phyloP scores from a whole-genome alignment of 2,329 filamentous ascomycete genomes.

The Pseudogymnoascus sp. region DNA sequence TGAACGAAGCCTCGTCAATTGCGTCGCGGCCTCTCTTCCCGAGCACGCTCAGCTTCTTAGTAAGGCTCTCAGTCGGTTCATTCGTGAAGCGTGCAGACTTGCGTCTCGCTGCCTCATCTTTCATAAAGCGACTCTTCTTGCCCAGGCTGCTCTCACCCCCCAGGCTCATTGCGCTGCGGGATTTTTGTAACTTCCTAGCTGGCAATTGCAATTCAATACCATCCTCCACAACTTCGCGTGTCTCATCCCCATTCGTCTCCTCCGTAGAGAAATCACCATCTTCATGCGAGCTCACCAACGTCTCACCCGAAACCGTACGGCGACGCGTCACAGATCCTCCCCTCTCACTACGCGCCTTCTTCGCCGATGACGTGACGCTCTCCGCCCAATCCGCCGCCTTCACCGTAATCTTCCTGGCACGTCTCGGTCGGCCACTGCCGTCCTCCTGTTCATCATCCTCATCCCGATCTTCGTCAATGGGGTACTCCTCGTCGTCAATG shows the following conservation, averaged over 20 bases:
- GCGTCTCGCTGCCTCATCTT: constrained; percentile 27
- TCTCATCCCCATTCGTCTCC: constrained; percentile 24
- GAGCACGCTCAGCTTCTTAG: constrained; percentile 46
- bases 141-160: constrained; percentile 21
- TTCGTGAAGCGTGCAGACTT: constrained; percentile 40
- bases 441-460: background rate
- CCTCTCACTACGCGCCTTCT: constrained; percentile 2
- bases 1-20: constrained; percentile 42
- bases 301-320: constrained; percentile 41
- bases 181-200: constrained; percentile 34
- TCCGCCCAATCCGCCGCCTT: background rate
- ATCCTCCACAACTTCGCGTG: constrained; percentile 30
- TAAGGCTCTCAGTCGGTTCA: constrained; percentile 39
- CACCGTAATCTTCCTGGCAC: constrained; percentile 48
- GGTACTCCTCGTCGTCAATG: background rate
- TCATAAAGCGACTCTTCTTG: constrained; percentile 24
- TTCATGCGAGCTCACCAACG: constrained; percentile 27
- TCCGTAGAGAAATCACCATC: constrained; percentile 24
- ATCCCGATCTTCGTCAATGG: background rate
- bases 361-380: constrained; percentile 1
- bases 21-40: constrained; percentile 56
- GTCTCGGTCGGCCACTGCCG: background rate
- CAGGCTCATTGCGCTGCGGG: constrained; percentile 25
- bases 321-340: constrained; percentile 31
- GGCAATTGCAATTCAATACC: constrained; percentile 43